Base-by-base conservation (phyloP, 2,329 filamentous ascomycete species). In the Alternaria brassicicola region DNA sequence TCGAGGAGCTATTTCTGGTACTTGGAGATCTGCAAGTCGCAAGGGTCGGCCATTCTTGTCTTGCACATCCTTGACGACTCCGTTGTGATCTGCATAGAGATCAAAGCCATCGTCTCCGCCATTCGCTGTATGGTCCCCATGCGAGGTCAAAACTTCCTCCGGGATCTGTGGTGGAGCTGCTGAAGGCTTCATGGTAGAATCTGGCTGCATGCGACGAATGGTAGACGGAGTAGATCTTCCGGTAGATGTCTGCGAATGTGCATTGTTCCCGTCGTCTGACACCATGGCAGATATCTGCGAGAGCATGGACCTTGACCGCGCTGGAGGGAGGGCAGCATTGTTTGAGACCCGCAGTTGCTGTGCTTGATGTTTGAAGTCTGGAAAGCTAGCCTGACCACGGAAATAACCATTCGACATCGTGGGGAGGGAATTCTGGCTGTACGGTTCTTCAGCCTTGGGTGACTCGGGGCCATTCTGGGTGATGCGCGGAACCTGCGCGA, bases 211-310 rank as follows among this genome's bases (percentile, higher is more conserved):
- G 19, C 68, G 67, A 38, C 65, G 64, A 26, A 68, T 64, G 33
- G 71, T 72, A 15, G 71, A 71, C 17, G 73, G 73, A 12, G 71
- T 69, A 13, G 75, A 76, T 47, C 65, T 67, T 39, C 64, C 66
- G 17, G 67, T 71, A 23, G 72, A 72, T 28, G 66, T 57, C 23
- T 73, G 70, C 7, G 74, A 76, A 8, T 71, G 65, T 6, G 73
- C 64, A 33, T 62, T 63, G 48, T 30, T 58, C n/a, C 66, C 65
- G 38, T 69, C 71, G 2, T 67, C 70, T 8, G 75, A 72, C 1
- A 77, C 74, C 57, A 73, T 72, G 47, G 73, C 75, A 9, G 75
- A 77, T 51, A 77, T 75, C 31, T 69, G 69, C 6, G 75, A 77
- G 13, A 76, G 64, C 9, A 76, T 63, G n/a, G 75, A 76, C 43